These are phyloP conservation scores for Tetracladium marchalianum DNA, from an alignment of 495 filamentous ascomycete species.

Conservation along the genomic window DNA sequence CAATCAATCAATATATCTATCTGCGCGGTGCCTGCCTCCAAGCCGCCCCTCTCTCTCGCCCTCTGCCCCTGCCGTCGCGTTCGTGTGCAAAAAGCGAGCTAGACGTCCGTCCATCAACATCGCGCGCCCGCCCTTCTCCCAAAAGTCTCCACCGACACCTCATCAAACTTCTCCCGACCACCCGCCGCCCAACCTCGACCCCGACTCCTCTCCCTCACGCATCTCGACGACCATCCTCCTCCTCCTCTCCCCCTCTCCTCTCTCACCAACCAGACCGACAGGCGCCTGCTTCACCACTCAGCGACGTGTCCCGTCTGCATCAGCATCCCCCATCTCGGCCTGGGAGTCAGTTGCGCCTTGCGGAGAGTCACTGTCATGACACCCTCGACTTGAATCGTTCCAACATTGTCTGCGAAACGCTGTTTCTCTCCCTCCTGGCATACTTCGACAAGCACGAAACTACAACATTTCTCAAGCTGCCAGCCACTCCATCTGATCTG, in stretches of 20 bases:
- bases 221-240: not conserved
- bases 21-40: too few relatives aligned
- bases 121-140: too few relatives aligned
- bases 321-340: slow-evolving; percentile 2
- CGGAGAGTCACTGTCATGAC: slow-evolving; percentile 7
- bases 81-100: too few relatives aligned
- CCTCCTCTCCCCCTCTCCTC: not conserved
- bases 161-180: too few relatives aligned
- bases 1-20: too few relatives aligned
- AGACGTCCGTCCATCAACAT: too few relatives aligned
- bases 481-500: not conserved
- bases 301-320: not conserved
- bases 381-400: slow-evolving; percentile 5
- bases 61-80: too few relatives aligned
- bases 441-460: slow-evolving; percentile 7
- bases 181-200: not conserved
- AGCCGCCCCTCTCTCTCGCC: too few relatives aligned
- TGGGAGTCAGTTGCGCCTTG: not conserved
- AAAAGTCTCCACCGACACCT: too few relatives aligned
- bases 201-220: not conserved
- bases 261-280: not conserved
- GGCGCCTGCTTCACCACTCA: not conserved
- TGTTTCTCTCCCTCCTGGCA: not conserved
- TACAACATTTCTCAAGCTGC: slow-evolving; percentile 1
- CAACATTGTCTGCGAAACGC: slow-evolving; percentile 7